phyloP scores from a whole-genome alignment of 768 basidiomycete genomes.

The Suillus weaverae region DNA sequence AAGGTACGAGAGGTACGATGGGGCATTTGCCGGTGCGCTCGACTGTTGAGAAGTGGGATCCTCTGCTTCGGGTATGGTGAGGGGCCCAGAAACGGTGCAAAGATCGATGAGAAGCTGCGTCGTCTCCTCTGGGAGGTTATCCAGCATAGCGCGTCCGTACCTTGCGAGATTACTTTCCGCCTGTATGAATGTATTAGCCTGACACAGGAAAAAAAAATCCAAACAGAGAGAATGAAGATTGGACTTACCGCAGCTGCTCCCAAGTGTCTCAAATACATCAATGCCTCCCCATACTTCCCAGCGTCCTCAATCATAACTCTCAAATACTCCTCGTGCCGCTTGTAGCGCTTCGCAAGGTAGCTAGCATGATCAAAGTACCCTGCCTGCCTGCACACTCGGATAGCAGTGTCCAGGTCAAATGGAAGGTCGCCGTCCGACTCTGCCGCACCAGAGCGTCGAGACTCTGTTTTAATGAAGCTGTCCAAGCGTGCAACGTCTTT shows the following conservation, averaged over 20 bases:
- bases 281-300: constrained; percentile 68
- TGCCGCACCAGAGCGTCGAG: constrained; percentile 39
- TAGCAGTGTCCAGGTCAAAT: constrained; percentile 96
- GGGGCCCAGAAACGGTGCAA: constrained; percentile 66
- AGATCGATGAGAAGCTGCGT: constrained; percentile 91
- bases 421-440: constrained; percentile 68
- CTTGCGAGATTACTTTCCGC: constrained; percentile 84
- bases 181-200: constrained; percentile 36
- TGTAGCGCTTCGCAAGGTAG: constrained; percentile 90
- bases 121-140: constrained; percentile 81
- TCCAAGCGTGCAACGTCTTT: constrained; percentile 88
- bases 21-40: constrained; percentile 30
- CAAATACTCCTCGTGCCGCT: constrained; percentile 89
- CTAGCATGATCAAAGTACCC: constrained; percentile 95
- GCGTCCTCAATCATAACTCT: constrained; percentile 94
- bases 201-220: background rate
- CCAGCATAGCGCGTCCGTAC: constrained; percentile 86
- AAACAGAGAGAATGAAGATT: constrained; percentile 4
- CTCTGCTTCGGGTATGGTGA: constrained; percentile 44
- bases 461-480: constrained; percentile 89
- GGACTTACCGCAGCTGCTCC: constrained; percentile 75
- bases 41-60: constrained; percentile 30
- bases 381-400: constrained; percentile 94
- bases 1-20: constrained; percentile 81
- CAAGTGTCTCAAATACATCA: constrained; percentile 75